Base-by-base conservation (phyloP, 2,329 filamentous ascomycete genomes). In the Microsporum ferrugineum region DNA sequence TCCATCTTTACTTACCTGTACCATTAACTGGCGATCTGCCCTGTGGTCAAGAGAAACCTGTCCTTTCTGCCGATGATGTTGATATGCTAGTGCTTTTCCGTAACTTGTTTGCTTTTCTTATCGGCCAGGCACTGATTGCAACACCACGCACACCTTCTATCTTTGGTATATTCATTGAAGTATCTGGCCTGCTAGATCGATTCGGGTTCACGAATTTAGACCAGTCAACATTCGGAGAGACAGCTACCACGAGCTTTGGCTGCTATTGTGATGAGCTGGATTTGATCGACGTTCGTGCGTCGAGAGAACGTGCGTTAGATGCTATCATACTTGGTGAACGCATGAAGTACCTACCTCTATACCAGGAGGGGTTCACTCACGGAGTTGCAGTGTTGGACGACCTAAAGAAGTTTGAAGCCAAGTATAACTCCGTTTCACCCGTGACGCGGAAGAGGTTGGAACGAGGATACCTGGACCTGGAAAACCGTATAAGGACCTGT, bases 331-430 rank as follows among this genome's bases (percentile, higher is more conserved):
- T 99, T 8, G 91, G 89, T 61, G 92, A 99, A 75, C 83, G 84
- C 41, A 88, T 97, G 85, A 86, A 86, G 62, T 95, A 84, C 56
- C 83, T 87, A 68, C 81, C 86, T 5, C 80, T 99, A 1, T 97
- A 95, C 75, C 89, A 89, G 62, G 91, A 96, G 73, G 90, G 89
- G 0, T 97, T 96, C 69, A 85, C 91, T 3, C 94, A 97, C 72
- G 90, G 87, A 0, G 90, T 89, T 7, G 94, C 92, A 57, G 95
- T 94, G 73, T 89, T 82, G 64, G 79, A 92, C 62, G 82, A 88
- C 23, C 80, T 90, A 36, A 84, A 91, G 62, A 80, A 85, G 60
- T 82, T 84, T 49, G 85, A 84, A 57, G 83, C 85, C 0, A 83
- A 94, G 56, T 91, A 85, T 72, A 77, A 80, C 31, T 78, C 88